These are phyloP conservation scores for Beauveria sp. DNA, from an alignment of 2,329 filamentous ascomycete genomes.

Conservation along the genomic window DNA sequence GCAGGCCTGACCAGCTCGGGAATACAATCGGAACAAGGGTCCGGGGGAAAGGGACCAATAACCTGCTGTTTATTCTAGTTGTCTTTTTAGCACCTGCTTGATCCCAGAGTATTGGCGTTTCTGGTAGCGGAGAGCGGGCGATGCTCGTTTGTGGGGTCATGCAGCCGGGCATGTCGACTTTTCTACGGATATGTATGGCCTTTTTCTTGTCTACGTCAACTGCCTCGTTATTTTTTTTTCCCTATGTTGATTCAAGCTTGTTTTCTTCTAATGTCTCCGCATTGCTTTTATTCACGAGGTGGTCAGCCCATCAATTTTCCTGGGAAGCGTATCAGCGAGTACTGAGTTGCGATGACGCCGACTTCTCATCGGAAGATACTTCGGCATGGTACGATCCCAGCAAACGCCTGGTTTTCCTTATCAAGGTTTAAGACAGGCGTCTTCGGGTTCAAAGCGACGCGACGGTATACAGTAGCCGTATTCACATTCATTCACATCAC, in stretches of 20 bases:
- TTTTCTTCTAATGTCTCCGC: too few relatives aligned
- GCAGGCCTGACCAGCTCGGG: background rate
- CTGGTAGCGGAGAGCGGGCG: background rate
- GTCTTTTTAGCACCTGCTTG: background rate
- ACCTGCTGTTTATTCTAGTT: background rate
- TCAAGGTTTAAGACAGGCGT: background rate
- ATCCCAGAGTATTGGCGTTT: background rate
- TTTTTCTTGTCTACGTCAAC: too few relatives aligned
- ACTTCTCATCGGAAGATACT: background rate
- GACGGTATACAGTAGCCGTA: background rate
- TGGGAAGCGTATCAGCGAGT: background rate
- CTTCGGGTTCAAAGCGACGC: background rate
- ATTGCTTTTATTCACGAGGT: too few relatives aligned
- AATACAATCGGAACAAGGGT: constrained; percentile 3
- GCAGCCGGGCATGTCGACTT: background rate
- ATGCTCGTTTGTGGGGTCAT: constrained; percentile 3
- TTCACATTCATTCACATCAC: background rate
- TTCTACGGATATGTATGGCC: too few relatives aligned
- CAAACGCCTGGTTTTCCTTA: background rate
- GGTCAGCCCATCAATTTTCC: too few relatives aligned
- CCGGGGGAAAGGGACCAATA: background rate
- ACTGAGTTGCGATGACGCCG: background rate
- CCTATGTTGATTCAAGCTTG: too few relatives aligned
- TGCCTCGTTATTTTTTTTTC: too few relatives aligned
- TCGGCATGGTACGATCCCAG: background rate